phyloP scores from a whole-genome alignment of 306 rosid species.

The Sindora glabra region DNA sequence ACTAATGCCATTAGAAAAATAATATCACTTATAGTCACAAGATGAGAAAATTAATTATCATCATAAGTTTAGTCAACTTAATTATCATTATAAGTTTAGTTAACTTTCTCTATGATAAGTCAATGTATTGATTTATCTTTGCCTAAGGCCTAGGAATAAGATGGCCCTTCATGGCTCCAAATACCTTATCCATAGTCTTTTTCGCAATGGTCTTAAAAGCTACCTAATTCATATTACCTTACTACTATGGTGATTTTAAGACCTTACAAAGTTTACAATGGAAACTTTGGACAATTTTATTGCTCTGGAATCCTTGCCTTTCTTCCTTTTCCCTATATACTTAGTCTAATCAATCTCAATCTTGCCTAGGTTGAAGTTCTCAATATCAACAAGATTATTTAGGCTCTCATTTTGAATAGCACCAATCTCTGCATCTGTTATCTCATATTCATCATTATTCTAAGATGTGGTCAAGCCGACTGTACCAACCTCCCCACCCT shows the following conservation, averaged over 20 bases:
- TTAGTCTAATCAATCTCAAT: slow-evolving; percentile 63
- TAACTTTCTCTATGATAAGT: slow-evolving; percentile 84
- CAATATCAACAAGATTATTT: slow-evolving; percentile 36
- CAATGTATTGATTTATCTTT: slow-evolving; percentile 80
- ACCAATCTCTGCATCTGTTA: slow-evolving; percentile 91
- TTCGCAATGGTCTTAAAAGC: slow-evolving; percentile 96
- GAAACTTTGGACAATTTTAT: slow-evolving; percentile 76
- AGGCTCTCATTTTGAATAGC: slow-evolving; percentile 67
- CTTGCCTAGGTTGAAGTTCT: slow-evolving; percentile 42
- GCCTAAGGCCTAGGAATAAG: slow-evolving; percentile 83
- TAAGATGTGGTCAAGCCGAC: slow-evolving; percentile 70
- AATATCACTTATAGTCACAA: not conserved
- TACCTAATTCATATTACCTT: slow-evolving; percentile 99
- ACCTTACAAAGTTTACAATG: slow-evolving; percentile 84
- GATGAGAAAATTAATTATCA: slow-evolving; percentile 46
- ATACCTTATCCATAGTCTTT: slow-evolving; percentile 96
- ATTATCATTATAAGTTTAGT: no score
- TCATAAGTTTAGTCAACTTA: no score
- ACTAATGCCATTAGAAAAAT: no score
- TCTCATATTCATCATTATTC: slow-evolving; percentile 77
- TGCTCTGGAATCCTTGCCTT: slow-evolving; percentile 76
- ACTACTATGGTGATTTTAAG: slow-evolving; percentile 91
- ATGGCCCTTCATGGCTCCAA: slow-evolving; percentile 96
- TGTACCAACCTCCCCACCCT: slow-evolving; percentile 43
- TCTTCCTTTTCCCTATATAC: slow-evolving; percentile 67